These are phyloP conservation scores for Diplosphaera chodatii DNA, from an alignment of 139 green algal genomes.

Conservation along the genomic window DNA sequence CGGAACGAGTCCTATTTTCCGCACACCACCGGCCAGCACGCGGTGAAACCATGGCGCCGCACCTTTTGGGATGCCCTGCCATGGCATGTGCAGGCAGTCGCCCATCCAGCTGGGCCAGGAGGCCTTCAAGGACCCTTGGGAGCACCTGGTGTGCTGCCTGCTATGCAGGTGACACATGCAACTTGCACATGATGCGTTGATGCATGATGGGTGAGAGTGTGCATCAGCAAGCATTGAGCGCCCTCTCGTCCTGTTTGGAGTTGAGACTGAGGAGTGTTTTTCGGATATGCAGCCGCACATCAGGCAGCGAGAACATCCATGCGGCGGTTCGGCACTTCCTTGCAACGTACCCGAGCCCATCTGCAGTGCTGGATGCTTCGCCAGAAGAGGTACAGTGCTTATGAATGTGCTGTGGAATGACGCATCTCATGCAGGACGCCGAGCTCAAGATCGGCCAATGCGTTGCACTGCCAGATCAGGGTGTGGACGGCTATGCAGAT, in stretches of 20 bases:
- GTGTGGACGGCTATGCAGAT: too few species aligned
- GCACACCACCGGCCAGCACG: too few species aligned
- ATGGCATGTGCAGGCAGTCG: constrained; percentile 10
- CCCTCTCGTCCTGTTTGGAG: too few species aligned
- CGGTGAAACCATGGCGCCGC: too few species aligned
- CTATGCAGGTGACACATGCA: constrained; percentile 28
- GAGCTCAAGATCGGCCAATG: too few species aligned
- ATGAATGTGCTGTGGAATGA: too few species aligned
- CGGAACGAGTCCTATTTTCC: not conserved
- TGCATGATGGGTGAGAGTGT: not conserved
- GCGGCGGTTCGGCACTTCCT: constrained; percentile 31
- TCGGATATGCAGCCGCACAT: constrained; percentile 32
- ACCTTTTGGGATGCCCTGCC: not conserved
- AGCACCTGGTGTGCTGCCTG: constrained; percentile 31
- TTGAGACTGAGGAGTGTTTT: not conserved
- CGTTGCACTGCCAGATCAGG: too few species aligned
- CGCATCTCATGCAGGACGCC: too few species aligned
- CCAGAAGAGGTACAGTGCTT: too few species aligned
- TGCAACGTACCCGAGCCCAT: constrained; percentile 21
- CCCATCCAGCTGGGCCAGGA: constrained; percentile 34
- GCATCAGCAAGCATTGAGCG: too few species aligned
- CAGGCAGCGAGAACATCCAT: constrained; percentile 21
- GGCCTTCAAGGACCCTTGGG: constrained; percentile 31
- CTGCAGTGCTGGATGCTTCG: constrained; percentile 21
- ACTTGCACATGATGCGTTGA: too few species aligned